Percentiles rank a stretch among this genome's conserved stretches.
Evolutionary conservation across 148 eudicot species (phyloP).

Genomic region (Dysphania ambrosioides): DNA sequence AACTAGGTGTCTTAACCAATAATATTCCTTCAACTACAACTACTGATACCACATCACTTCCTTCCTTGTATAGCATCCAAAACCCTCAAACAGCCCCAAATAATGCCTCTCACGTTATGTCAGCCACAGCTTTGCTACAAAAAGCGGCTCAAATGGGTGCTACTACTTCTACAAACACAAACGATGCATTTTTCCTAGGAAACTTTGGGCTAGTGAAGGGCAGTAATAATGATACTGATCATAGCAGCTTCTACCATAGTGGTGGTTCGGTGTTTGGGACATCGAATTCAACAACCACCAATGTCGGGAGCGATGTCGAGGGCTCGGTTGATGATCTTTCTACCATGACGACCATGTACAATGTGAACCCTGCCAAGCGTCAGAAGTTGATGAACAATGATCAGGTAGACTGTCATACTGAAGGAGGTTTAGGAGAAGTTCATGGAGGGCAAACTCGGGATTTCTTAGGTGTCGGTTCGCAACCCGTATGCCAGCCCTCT

Average conservation of each 20-base stretch:
- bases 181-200: conserved; percentile 38
- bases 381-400: conserved; percentile 34
- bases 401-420: conserved; percentile 15
- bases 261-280: conserved; percentile 42
- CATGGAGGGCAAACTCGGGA: conserved; percentile 67
- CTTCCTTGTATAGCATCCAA: conserved; percentile 64
- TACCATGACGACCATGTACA: conserved; percentile 33
- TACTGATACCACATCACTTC: conserved; percentile 33
- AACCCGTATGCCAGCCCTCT: conserved; percentile 48
- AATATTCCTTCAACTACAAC: neutral
- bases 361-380: conserved; percentile 46
- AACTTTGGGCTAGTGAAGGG: conserved; percentile 36
- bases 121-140: conserved; percentile 83
- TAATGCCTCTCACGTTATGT: conserved; percentile 40
- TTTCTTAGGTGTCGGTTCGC: conserved; percentile 73
- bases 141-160: conserved; percentile 83
- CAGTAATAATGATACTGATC: conserved; percentile 23
- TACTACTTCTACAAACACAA: conserved; percentile 22
- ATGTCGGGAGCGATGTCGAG: conserved; percentile 42
- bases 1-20: conserved; percentile 20
- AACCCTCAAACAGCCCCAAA: conserved; percentile 31
- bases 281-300: conserved; percentile 36
- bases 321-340: conserved; percentile 42
- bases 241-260: conserved; percentile 30
- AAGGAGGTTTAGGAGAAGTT: conserved; percentile 32